These are phyloP conservation scores for Jamesozyma gamospora DNA, from an alignment of 805 yeast genomes.

Conservation along the genomic window DNA sequence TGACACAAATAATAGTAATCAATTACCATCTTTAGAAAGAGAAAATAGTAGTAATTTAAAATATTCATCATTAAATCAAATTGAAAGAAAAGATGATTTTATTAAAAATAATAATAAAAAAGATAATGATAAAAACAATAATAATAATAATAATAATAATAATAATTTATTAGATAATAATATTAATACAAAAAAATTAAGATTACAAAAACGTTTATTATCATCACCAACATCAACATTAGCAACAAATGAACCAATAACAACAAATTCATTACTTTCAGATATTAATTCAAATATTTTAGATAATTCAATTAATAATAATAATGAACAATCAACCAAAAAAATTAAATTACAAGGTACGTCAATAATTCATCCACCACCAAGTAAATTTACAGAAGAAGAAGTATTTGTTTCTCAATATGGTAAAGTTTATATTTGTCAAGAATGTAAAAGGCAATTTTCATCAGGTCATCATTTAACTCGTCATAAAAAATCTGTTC, in stretches of 20 bases:
- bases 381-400: slow-evolving; percentile 22
- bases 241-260: slow-evolving; percentile 2
- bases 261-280: slow-evolving; percentile 3
- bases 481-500: slow-evolving; percentile 31
- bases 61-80: slow-evolving; percentile 6
- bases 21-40: not conserved
- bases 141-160: slow-evolving; percentile 1
- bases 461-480: slow-evolving; percentile 32
- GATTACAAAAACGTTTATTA: slow-evolving; percentile 3
- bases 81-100: slow-evolving; percentile 2
- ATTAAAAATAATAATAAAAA: slow-evolving; percentile 1
- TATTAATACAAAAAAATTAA: slow-evolving; percentile 2
- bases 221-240: slow-evolving; percentile 7
- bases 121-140: slow-evolving; percentile 2
- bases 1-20: not conserved
- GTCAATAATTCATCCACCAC: slow-evolving; percentile 11
- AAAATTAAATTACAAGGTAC: slow-evolving; percentile 5
- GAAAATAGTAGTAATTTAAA: slow-evolving; percentile 1
- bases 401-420: slow-evolving; percentile 27
- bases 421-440: slow-evolving; percentile 30
- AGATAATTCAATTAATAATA: not conserved
- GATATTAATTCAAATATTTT: not conserved
- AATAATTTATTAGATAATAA: slow-evolving; percentile 4
- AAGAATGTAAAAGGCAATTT: slow-evolving; percentile 29
- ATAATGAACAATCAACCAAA: not conserved